A percentile compares a stretch with the other conserved stretches of the same genome.
Conservation (phyloP, 2,329 filamentous ascomycete species). For the Penicillium brasilianum region DNA sequence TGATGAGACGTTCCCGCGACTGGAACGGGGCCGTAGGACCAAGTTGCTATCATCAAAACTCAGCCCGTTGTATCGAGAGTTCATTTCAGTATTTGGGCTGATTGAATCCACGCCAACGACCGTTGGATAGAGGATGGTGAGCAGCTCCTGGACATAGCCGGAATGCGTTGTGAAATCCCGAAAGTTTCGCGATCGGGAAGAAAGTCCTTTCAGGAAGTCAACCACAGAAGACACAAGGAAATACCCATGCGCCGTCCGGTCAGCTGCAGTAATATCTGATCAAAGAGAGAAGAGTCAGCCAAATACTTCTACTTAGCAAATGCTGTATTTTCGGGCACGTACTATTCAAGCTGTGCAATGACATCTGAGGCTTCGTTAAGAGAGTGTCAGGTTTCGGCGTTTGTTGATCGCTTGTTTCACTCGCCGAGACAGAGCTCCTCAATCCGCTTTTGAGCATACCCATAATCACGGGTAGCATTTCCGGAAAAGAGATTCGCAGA, state of each 20-base stretch:
- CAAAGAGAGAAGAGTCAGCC: neutral
- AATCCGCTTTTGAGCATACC: slow-evolving; percentile 87
- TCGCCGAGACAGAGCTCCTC: slow-evolving; percentile 65
- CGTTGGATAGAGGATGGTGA: slow-evolving; percentile 82
- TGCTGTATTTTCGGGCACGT: neutral
- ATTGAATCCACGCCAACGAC: slow-evolving; percentile 86
- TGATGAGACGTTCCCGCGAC: slow-evolving; percentile 55
- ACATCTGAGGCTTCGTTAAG: slow-evolving; percentile 19
- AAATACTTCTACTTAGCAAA: neutral
- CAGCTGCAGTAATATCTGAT: slow-evolving; percentile 14
- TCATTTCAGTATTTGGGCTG: slow-evolving; percentile 82
- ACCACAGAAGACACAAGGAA: slow-evolving; percentile 76
- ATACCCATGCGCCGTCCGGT: slow-evolving; percentile 22
- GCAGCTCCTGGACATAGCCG: slow-evolving; percentile 78
- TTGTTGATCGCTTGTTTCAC: slow-evolving; percentile 47
- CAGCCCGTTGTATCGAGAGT: slow-evolving; percentile 77
- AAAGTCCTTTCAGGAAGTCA: slow-evolving; percentile 77
- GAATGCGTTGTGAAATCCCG: slow-evolving; percentile 81
- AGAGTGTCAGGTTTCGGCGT: slow-evolving; percentile 16
- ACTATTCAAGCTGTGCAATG: slow-evolving; percentile 20
- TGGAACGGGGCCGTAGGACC: slow-evolving; percentile 75
- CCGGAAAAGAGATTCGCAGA: slow-evolving; percentile 72
- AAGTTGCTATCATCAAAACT: slow-evolving; percentile 87
- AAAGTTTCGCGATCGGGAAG: slow-evolving; percentile 76
- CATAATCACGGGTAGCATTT: slow-evolving; percentile 78